A percentile compares a stretch with the other conserved stretches of the same genome.
These are phyloP conservation scores for Fusarium setosum DNA, from an alignment of 2,329 filamentous ascomycete species.

Conservation along the genomic window DNA sequence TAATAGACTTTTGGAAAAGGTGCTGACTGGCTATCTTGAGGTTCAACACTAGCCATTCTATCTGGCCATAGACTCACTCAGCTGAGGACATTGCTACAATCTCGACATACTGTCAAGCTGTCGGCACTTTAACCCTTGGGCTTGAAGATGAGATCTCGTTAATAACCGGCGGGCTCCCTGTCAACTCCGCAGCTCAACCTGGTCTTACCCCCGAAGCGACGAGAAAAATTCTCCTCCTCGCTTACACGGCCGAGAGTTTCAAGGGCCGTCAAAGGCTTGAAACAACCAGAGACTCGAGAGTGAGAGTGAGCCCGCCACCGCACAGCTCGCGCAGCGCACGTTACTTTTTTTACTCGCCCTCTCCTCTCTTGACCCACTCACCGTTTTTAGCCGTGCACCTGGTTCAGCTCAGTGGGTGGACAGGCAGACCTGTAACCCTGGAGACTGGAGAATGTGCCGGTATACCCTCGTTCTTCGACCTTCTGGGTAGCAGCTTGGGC, in stretches of 20 bases:
- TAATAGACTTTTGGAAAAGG: too few species aligned
- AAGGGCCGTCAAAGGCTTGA: conserved; percentile 21
- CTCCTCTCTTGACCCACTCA: not conserved
- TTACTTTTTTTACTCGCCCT: not conserved
- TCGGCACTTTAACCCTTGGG: not conserved
- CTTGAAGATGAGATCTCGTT: not conserved
- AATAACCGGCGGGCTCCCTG: not conserved
- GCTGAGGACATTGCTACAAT: not conserved
- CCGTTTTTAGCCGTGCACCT: not conserved
- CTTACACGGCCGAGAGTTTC: conserved; percentile 34
- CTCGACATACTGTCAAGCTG: not conserved
- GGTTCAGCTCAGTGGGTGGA: conserved; percentile 9
- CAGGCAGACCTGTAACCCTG: conserved; percentile 4
- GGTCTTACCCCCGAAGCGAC: not conserved
- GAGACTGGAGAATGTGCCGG: not conserved
- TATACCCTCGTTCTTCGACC: conserved; percentile 14
- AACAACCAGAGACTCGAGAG: conserved; percentile 34
- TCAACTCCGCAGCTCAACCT: not conserved
- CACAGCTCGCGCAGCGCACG: not conserved
- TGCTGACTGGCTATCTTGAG: not conserved
- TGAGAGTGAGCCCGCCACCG: conserved; percentile 21
- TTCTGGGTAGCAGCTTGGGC: conserved; percentile 10
- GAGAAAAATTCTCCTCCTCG: conserved; percentile 17
- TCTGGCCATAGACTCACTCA: too few species aligned
- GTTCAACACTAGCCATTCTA: too few species aligned